A percentile compares a stretch with the other conserved stretches of the same genome.
These are phyloP conservation scores for Candida germanica DNA, from an alignment of 805 yeast genomes.

Conservation along the genomic window DNA sequence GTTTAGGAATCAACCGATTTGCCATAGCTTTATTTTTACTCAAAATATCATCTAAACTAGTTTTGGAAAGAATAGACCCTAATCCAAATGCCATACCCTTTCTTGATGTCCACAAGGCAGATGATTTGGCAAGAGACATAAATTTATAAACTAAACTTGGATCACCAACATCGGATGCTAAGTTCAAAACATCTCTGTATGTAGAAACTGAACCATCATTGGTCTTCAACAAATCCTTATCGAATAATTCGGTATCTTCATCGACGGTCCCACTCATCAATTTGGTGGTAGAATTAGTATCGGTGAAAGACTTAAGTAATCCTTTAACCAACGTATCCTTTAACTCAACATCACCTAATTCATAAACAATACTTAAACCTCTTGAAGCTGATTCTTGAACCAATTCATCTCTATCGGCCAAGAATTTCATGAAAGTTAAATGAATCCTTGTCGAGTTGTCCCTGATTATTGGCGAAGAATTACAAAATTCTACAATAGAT, in stretches of 20 bases:
- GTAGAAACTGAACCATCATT: constrained; percentile 87
- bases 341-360: constrained; percentile 63
- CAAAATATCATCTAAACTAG: constrained; percentile 64
- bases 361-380: constrained; percentile 81
- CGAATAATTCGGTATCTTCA: constrained; percentile 80
- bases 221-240: constrained; percentile 74
- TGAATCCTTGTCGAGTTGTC: constrained; percentile 61
- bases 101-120: constrained; percentile 88
- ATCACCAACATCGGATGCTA: constrained; percentile 95
- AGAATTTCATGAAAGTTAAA: constrained; percentile 67
- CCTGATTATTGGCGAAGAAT: constrained; percentile 40
- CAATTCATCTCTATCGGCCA: constrained; percentile 79
- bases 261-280: constrained; percentile 66
- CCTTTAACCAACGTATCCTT: constrained; percentile 73
- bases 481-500: constrained; percentile 73
- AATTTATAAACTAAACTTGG: constrained; percentile 91
- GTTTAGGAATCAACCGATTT: constrained; percentile 67
- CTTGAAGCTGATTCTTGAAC: constrained; percentile 92
- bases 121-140: constrained; percentile 85
- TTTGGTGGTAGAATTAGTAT: constrained; percentile 46
- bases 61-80: constrained; percentile 77
- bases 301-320: constrained; percentile 74
- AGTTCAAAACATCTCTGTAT: constrained; percentile 79
- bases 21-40: constrained; percentile 53
- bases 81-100: constrained; percentile 94